Evolutionary conservation across 2,329 filamentous ascomycete genomes (phyloP).

Genomic region (Exophiala alcalophila): DNA sequence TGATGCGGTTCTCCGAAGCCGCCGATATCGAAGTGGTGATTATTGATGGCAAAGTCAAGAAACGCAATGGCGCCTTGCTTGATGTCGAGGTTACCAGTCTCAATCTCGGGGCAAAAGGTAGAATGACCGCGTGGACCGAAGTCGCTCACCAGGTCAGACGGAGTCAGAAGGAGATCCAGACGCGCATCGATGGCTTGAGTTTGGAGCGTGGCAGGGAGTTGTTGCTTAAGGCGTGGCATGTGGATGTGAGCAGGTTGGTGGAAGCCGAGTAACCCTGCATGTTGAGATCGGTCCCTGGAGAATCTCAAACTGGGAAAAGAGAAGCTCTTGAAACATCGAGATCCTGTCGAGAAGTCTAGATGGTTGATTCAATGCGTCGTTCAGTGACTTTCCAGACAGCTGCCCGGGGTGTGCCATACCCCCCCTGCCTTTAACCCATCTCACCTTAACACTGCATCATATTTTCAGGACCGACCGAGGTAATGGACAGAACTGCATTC

Average conservation of each 20-base stretch:
- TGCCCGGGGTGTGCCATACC: too few species aligned
- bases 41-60: conserved; percentile 44
- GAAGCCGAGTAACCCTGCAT: conserved; percentile 15
- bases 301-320: too few species aligned
- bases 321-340: too few species aligned
- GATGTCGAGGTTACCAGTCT: conserved; percentile 3
- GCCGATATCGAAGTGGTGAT: conserved; percentile 46
- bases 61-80: conserved; percentile 32
- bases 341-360: too few species aligned
- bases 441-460: too few species aligned
- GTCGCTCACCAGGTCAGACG: conserved; percentile 14
- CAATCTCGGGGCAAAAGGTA: background rate
- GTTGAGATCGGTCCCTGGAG: too few species aligned
- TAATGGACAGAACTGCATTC: too few species aligned
- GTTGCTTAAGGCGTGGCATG: conserved; percentile 12
- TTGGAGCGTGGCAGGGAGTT: conserved; percentile 12
- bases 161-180: conserved; percentile 25
- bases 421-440: too few species aligned
- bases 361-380: too few species aligned
- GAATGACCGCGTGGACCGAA: conserved; percentile 10
- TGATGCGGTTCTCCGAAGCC: conserved; percentile 43
- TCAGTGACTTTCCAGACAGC: too few species aligned
- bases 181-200: conserved; percentile 15
- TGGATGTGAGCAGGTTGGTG: conserved; percentile 19
- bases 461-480: too few species aligned